Evolutionary conservation across 257 asterid species (phyloP), one percentile per base, ranked within the genome.

Genomic region (Forsythia suspensa): DNA sequence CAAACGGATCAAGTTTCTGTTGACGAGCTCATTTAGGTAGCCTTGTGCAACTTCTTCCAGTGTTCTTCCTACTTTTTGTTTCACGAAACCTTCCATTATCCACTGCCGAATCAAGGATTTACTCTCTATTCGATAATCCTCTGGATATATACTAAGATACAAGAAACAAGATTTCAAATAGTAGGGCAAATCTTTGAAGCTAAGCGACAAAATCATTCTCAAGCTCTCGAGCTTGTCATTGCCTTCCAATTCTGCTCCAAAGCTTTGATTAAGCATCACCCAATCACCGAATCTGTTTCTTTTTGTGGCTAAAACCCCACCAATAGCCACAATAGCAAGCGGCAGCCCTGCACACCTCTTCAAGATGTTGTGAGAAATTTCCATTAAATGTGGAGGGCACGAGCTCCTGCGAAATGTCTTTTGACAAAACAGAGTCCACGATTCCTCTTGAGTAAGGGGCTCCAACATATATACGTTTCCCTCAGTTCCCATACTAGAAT

Each of bases 31-130:
- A 51, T 79, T 75, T 65, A 84, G 77, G 63, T 78, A 84, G 41
- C 77, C 72, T 34, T 85, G 77, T 5, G 84, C 88, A 77, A 85
- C 84, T 34, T 82, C 75, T 65, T 82, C 83, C 21, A 52, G 5
- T 29, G 86, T 85, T 36, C 74, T 20, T 20, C 73, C 83, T 12
- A 8, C 73, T 4, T 21, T 77, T 55, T 29, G 63, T 36, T 72
- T 20, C 38, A 77, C 81, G 10, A 85, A 82, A 2, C 88, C 82
- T 77, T 85, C 86, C 9, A 10, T 18, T 39, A 82, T 59, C 84
- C 86, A 85, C 9, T 68, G 42, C 44, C 85, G 55, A 8, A 85
- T 66, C 52, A 85, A 13, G 5, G 24, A 40, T 16, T 52, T 65
- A 18, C 42, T 18, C 69, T 72, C 39, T 15, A 84, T 72, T 0